Evolutionary conservation across 768 basidiomycete species (phyloP).

Genomic region (Boletus coccyginus): DNA sequence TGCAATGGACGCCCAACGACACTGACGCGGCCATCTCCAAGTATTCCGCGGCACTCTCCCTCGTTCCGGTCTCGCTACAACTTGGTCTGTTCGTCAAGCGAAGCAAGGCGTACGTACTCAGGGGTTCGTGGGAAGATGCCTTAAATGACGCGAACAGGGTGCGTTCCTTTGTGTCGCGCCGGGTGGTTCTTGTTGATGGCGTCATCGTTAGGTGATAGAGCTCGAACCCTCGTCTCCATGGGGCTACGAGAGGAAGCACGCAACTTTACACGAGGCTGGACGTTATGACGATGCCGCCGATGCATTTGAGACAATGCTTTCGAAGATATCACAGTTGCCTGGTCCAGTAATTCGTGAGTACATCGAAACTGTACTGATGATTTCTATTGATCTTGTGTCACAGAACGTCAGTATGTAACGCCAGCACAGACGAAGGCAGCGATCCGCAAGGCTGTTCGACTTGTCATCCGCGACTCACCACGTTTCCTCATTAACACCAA

Average conservation of each 20-base stretch:
- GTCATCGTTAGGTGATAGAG: no score
- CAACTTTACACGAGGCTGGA: neutral
- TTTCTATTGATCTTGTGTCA: neutral
- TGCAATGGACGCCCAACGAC: neutral
- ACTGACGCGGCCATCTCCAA: neutral
- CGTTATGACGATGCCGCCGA: neutral
- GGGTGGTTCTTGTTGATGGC: no score
- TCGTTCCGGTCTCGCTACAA: no score
- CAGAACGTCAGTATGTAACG: neutral
- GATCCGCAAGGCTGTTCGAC: neutral
- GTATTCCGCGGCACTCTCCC: neutral
- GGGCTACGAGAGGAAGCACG: neutral
- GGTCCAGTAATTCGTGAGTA: neutral
- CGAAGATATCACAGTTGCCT: neutral
- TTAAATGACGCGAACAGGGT: no score
- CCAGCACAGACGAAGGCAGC: neutral
- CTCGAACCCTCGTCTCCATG: neutral
- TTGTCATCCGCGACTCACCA: neutral
- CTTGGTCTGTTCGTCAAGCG: no score
- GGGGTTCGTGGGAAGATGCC: no score
- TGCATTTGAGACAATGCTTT: neutral
- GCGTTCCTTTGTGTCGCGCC: no score
- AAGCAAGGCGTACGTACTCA: no score
- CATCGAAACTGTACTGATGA: no score
- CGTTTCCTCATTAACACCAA: slow-evolving; percentile 4